Percentiles rank a stretch among this genome's conserved stretches.
phyloP scores from a whole-genome alignment of 306 rosid species.

The Bauhinia variegata region DNA sequence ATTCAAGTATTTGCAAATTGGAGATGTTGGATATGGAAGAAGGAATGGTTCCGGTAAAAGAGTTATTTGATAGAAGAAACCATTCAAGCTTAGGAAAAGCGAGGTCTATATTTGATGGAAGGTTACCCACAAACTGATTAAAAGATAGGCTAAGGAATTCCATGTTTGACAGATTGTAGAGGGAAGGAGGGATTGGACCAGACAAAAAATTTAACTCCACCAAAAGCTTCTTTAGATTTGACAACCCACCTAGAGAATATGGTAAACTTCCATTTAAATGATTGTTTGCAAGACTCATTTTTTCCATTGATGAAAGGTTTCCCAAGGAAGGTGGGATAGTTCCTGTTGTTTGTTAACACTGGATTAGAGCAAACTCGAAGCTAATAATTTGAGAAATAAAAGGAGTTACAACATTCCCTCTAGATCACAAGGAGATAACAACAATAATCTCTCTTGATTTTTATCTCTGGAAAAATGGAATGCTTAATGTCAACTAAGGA shows the following conservation, averaged over 20 bases:
- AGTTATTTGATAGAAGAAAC: background rate
- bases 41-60: slow-evolving; percentile 16
- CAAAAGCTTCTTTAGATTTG: slow-evolving; percentile 24
- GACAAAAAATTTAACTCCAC: background rate
- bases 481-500: too few relatives aligned
- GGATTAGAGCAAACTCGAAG: too few relatives aligned
- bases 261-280: slow-evolving; percentile 35
- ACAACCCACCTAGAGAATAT: slow-evolving; percentile 19
- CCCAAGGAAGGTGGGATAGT: slow-evolving; percentile 37
- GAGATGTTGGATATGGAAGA: slow-evolving; percentile 35
- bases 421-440: too few relatives aligned
- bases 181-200: slow-evolving; percentile 26
- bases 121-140: slow-evolving; percentile 6
- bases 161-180: slow-evolving; percentile 41
- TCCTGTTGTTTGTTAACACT: too few relatives aligned
- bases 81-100: slow-evolving; percentile 8
- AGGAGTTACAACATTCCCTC: too few relatives aligned
- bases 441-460: too few relatives aligned
- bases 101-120: slow-evolving; percentile 27
- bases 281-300: background rate
- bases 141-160: fast-evolving
- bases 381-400: too few relatives aligned
- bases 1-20: background rate
- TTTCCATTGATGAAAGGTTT: slow-evolving; percentile 23
- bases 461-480: too few relatives aligned